Evolutionary conservation across 1,284 basidiomycete species (phyloP).

Genomic region (Cutaneotrichosporon dermatis): DNA sequence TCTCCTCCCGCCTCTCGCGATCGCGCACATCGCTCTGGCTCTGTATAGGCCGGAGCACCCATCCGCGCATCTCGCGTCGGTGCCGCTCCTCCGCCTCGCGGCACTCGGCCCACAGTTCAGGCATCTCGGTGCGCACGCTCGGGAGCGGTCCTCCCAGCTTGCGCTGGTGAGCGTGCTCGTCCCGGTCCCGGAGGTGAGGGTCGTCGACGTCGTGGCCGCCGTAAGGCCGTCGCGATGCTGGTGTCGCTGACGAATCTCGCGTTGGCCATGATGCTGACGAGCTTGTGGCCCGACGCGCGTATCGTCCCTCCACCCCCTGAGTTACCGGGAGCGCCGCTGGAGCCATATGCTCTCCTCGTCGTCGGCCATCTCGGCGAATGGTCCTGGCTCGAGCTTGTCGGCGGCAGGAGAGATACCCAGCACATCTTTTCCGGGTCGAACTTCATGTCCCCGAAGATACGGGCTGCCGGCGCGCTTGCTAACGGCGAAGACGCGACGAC

Average conservation of each 20-base stretch:
- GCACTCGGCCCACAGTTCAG: conserved; percentile 63
- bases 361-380: conserved; percentile 82
- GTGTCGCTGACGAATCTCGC: background rate
- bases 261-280: conserved; percentile 24
- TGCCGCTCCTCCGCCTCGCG: conserved; percentile 72
- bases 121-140: conserved; percentile 5
- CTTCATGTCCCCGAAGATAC: conserved; percentile 93
- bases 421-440: conserved; percentile 92
- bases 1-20: conserved; percentile 36
- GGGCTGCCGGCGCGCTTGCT: conserved; percentile 30
- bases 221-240: background rate
- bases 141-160: conserved; percentile 20
- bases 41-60: conserved; percentile 50
- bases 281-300: conserved; percentile 24
- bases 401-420: conserved; percentile 77
- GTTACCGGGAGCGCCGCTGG: conserved; percentile 25
- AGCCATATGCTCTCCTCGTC: conserved; percentile 58
- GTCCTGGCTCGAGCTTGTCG: conserved; percentile 87
- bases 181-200: conserved; percentile 1
- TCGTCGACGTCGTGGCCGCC: background rate
- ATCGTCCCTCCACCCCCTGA: conserved; percentile 58
- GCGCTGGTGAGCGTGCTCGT: conserved; percentile 30
- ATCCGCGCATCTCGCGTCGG: conserved; percentile 72
- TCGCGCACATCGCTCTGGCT: conserved; percentile 24
- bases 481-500: conserved; percentile 51